Evolutionary conservation across 73 alveolate genomes (phyloP), one percentile per base, ranked within the genome.

Genomic region (Stentor coeruleus): DNA sequence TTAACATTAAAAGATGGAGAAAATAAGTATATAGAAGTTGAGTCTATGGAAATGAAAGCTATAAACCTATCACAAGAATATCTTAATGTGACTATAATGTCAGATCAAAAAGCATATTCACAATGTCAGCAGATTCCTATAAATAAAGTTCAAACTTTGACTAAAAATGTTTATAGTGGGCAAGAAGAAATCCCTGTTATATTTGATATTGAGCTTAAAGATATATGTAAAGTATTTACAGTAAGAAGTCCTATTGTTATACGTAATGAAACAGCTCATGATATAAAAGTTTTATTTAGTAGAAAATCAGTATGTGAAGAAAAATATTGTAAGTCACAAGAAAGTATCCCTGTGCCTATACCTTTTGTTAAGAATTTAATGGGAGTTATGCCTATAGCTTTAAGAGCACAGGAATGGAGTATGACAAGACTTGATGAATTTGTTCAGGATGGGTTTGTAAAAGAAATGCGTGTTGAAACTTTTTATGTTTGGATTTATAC

Each of bases 141-240:
- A 35, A 82, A 83, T 37, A 39, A 6, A 41, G 81, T 3, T 59
- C 86, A 60, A 28, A 74, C 40, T 79, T 59, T 83, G 35, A 73
- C 36, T 38, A 42, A 3, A 39, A 81, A 31, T 80, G 57, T 57
- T 60, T 33, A 30, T 35, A 38, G 74, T n/a, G 15, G 42, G 3
- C 57, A 42, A 36, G 41, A 66, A 28, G 39, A 55, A 6, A 35
- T 81, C 28, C 86, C 77, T 58, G 31, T 85, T 11, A 55, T 85
- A n/a, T 35, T 82, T 3, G 89, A 85, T 58, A 81, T 85, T 31
- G 87, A 74, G 2, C 88, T 84, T 3, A 42, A 81, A 83, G 91
- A 72, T 40, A 85, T 83, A 0, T 58, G 84, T 30, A 85, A 85
- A 30, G 26, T 85, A 6, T 84, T 85, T 3, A 49, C 40, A n/a